Percentiles rank a stretch among this genome's conserved stretches.
phyloP scores from a whole-genome alignment of 2,329 filamentous ascomycete species.

The Bertia moriformis region DNA sequence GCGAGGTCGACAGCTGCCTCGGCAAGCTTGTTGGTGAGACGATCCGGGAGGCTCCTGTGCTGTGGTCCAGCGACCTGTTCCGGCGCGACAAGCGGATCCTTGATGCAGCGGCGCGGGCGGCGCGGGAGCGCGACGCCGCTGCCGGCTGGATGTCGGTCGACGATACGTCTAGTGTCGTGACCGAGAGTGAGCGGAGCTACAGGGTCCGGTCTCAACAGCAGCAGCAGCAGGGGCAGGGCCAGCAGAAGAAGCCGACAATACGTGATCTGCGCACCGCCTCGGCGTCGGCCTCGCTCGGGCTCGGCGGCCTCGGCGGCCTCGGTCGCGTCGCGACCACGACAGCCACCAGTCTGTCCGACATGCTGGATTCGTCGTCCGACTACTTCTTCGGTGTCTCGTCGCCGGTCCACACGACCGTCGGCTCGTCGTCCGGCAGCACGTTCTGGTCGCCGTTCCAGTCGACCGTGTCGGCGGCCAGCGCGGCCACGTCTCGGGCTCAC shows the following conservation, averaged over 20 bases:
- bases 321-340: constrained; percentile 39
- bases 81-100: constrained; percentile 57
- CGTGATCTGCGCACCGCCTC: constrained; percentile 43
- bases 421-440: constrained; percentile 58
- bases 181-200: constrained; percentile 21
- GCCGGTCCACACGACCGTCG: constrained; percentile 59
- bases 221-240: too few relatives aligned
- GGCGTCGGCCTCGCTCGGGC: constrained; percentile 57
- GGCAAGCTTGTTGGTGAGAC: constrained; percentile 74
- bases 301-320: too few relatives aligned
- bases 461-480: constrained; percentile 45
- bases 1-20: constrained; percentile 77
- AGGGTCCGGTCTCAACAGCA: too few relatives aligned
- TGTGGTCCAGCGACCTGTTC: constrained; percentile 87
- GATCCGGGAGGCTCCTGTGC: constrained; percentile 68
- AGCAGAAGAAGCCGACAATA: constrained; percentile 33
- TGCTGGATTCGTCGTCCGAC: constrained; percentile 54
- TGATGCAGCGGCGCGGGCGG: constrained; percentile 24
- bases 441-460: constrained; percentile 84
- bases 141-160: neutral
- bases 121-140: constrained; percentile 25
- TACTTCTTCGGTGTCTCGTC: constrained; percentile 58
- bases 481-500: constrained; percentile 41
- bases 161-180: constrained; percentile 20
- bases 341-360: constrained; percentile 46